Percentiles rank a stretch among this genome's conserved stretches.
Conservation (phyloP, 2,329 filamentous ascomycete genomes). For the Trichoderma semiorbis region DNA sequence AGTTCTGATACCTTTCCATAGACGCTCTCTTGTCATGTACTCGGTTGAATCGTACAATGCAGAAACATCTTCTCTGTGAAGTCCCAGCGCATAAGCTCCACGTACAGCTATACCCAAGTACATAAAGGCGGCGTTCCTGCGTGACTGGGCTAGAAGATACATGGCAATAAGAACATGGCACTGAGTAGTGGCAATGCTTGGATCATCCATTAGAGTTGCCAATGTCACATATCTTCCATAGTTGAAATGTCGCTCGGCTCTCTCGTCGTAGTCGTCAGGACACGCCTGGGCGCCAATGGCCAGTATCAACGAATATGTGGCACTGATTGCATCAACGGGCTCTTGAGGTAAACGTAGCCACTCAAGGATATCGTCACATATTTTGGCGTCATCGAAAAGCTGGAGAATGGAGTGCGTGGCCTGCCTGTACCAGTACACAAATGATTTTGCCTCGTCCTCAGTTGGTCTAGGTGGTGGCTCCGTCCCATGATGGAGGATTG, state of each 20-base stretch:
- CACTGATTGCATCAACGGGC: not conserved
- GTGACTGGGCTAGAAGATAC: not conserved
- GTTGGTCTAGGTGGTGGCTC: not conserved
- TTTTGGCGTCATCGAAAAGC: not conserved
- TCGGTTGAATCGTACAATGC: not conserved
- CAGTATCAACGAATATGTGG: not conserved
- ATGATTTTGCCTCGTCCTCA: not conserved
- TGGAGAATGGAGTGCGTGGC: not conserved
- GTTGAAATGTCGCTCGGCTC: not conserved
- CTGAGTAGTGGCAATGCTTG: not conserved
- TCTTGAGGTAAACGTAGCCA: not conserved
- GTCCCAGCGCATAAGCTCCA: not conserved
- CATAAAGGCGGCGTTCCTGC: slow-evolving; percentile 1
- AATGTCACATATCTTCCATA: not conserved
- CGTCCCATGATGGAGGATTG: not conserved
- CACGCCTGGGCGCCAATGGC: not conserved
- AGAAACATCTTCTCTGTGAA: not conserved
- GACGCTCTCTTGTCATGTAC: not conserved
- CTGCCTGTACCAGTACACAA: not conserved
- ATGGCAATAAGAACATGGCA: not conserved
- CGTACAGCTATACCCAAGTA: not conserved
- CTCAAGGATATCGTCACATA: not conserved
- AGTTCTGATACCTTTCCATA: not conserved
- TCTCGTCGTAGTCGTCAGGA: not conserved
- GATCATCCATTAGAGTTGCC: not conserved